A percentile compares a stretch with the other conserved stretches of the same genome.
phyloP scores from a whole-genome alignment of 331 rosid species.

The Rhamnella rubrinervis region DNA sequence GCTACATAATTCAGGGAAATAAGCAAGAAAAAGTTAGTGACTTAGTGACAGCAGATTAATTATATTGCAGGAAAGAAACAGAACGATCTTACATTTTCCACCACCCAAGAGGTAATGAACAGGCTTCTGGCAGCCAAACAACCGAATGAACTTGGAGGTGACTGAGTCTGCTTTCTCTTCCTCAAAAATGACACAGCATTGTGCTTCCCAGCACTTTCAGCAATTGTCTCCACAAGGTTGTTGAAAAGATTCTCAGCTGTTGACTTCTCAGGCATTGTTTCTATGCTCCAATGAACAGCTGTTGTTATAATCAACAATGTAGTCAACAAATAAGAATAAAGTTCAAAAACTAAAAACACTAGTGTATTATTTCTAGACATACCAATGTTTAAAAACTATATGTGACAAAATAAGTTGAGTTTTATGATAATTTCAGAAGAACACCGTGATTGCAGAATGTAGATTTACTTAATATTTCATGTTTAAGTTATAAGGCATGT shows the following conservation, averaged over 20 bases:
- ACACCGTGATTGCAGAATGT: too few species aligned
- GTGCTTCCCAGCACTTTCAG: conserved; percentile 43
- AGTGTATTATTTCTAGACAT: neutral
- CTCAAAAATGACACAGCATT: conserved; percentile 50
- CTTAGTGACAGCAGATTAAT: conserved; percentile 13
- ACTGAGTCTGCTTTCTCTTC: conserved; percentile 54
- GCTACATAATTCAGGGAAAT: conserved; percentile 47
- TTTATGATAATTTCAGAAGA: too few species aligned
- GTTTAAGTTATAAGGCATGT: too few species aligned
- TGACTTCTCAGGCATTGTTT: conserved; percentile 67
- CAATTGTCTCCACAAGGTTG: conserved; percentile 51
- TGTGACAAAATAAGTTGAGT: too few species aligned
- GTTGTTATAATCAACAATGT: neutral
- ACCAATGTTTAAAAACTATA: too few species aligned
- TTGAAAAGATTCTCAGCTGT: conserved; percentile 50
- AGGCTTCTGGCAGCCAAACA: conserved; percentile 86
- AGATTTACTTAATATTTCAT: too few species aligned
- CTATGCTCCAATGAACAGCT: conserved; percentile 23
- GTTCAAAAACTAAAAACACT: too few species aligned
- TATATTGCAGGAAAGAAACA: conserved; percentile 6
- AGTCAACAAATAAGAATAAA: neutral
- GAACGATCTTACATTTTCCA: conserved; percentile 67
- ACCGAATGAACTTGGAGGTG: conserved; percentile 51
- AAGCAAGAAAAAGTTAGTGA: conserved; percentile 1
- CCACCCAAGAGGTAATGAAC: conserved; percentile 84